Conservation (phyloP, 345 rosid species). For the Citrus cavaleriei region DNA sequence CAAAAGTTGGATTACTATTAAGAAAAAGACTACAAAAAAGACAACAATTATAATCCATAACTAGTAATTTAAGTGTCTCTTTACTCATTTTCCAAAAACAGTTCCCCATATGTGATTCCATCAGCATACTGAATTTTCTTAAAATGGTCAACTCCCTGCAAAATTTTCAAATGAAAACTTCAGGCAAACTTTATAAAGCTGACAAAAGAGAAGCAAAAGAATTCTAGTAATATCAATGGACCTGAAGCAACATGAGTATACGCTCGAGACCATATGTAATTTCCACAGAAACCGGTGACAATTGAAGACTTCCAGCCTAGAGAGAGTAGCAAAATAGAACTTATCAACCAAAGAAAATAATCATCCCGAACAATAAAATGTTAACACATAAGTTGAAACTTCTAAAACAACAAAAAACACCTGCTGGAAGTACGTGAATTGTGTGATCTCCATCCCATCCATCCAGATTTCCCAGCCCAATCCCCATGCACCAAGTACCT, state of each 20-base stretch:
- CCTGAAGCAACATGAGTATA: conserved; percentile 97
- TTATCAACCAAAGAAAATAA: background rate
- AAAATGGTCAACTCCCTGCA: conserved; percentile 96
- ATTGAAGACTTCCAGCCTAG: conserved; percentile 92
- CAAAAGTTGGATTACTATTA: background rate
- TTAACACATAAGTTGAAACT: background rate
- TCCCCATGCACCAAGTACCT: conserved; percentile 99
- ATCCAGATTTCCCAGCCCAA: conserved; percentile 99
- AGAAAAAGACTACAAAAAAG: background rate
- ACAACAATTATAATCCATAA: background rate
- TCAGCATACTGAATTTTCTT: conserved; percentile 87
- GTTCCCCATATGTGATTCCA: conserved; percentile 96
- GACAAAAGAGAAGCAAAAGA: conserved; percentile 12
- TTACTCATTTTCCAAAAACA: conserved; percentile 96
- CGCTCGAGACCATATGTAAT: conserved; percentile 98
- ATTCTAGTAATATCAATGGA: conserved; percentile 12
- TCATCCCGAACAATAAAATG: background rate
- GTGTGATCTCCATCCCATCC: conserved; percentile 99
- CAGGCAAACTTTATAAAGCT: conserved; percentile 18
- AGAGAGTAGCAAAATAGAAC: conserved; percentile 1
- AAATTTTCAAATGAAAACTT: conserved; percentile 21
- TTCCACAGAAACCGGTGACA: conserved; percentile 93
- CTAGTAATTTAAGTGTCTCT: conserved; percentile 7
- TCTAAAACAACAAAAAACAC: conserved; percentile 29
- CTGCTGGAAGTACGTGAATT: conserved; percentile 99